These are phyloP conservation scores for Penicillium longicatenatum DNA, from an alignment of 495 filamentous ascomycete species.

Conservation along the genomic window DNA sequence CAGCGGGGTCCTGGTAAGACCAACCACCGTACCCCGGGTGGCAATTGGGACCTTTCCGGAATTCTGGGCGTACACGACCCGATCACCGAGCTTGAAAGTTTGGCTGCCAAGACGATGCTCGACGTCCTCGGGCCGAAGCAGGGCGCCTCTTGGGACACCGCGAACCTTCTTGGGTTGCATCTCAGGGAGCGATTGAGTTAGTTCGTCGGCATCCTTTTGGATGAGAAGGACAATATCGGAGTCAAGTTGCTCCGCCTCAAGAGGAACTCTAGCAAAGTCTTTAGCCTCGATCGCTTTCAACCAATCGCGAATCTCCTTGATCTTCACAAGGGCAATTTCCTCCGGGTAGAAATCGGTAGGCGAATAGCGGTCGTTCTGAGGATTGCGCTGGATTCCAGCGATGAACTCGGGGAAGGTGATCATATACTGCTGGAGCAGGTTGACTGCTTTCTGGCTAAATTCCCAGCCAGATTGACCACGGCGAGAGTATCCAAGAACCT, in stretches of 20 bases:
- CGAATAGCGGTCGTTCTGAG: conserved; percentile 69
- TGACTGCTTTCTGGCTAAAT: conserved; percentile 82
- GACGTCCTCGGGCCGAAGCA: conserved; percentile 89
- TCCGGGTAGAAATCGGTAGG: conserved; percentile 87
- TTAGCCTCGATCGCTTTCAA: conserved; percentile 86
- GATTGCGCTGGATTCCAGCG: conserved; percentile 75
- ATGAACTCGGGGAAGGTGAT: conserved; percentile 93
- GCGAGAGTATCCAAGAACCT: conserved; percentile 94
- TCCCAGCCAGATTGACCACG: conserved; percentile 87
- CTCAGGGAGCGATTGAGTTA: conserved; percentile 52
- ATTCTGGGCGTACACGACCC: conserved; percentile 89
- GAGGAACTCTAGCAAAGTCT: conserved; percentile 87
- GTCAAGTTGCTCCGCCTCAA: conserved; percentile 95
- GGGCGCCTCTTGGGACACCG: conserved; percentile 78
- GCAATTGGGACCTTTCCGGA: conserved; percentile 95
- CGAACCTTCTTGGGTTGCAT: conserved; percentile 61
- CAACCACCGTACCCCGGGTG: conserved; percentile 86
- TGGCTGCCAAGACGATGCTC: conserved; percentile 89
- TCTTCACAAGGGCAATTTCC: conserved; percentile 60
- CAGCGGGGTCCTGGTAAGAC: conserved; percentile 81
- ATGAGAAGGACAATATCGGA: conserved; percentile 83
- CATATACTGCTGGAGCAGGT: conserved; percentile 85
- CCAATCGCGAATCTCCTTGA: conserved; percentile 86
- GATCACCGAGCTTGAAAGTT: conserved; percentile 81
- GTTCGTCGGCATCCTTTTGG: conserved; percentile 70